Evolutionary conservation across 305 asterid genomes (phyloP), one percentile per base, ranked within the genome.

Genomic region (Solanum hybrid): DNA sequence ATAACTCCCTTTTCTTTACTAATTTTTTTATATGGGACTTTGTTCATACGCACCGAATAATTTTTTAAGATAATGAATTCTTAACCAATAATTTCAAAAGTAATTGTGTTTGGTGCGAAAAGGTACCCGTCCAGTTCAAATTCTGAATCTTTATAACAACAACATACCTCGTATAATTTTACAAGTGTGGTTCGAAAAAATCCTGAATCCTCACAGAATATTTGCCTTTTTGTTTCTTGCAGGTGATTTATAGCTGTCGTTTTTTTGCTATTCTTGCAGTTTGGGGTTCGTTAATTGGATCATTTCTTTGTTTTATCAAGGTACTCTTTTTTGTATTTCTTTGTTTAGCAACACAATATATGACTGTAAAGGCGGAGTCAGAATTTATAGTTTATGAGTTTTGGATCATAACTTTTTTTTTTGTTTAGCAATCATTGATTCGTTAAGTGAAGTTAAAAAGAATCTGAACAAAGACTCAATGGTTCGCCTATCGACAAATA

Each of bases 241-340:
- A 97, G 98, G 94, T 94, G 87, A 94, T 97, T 79, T 97, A 95
- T 46, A 92, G 97, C 24, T 96, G 99, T 90, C 94, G 98, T 22
- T 96, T 97, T 93, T 95, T 97, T 81, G 95, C 98, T 31, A 96
- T 96, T 92, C 95, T 97, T 92, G 98, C 98, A 22, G 99, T 96
- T 31, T 94, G 94, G 96, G 99, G 99, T 26, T 97, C 98, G 31
- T 90, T 97, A 67, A 35, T 95, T 79, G 98, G 98, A 12, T 97
- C 99, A 87, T 93, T 97, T 87, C 96, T 96, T 39, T 96, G 99
- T 89, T 96, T 96, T 89, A 9, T 96, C 89, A 96, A 97, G 98
- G 99, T 95, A 89, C 18, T 1, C 26, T 35, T 26, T 87, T n/a
- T n/a, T n/a, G 12, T 37, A 24, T 16, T 51, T 89, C 51, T 16